These are phyloP conservation scores for Lodderomyces margitis DNA, from an alignment of 1,139 yeast genomes.

Conservation along the genomic window DNA sequence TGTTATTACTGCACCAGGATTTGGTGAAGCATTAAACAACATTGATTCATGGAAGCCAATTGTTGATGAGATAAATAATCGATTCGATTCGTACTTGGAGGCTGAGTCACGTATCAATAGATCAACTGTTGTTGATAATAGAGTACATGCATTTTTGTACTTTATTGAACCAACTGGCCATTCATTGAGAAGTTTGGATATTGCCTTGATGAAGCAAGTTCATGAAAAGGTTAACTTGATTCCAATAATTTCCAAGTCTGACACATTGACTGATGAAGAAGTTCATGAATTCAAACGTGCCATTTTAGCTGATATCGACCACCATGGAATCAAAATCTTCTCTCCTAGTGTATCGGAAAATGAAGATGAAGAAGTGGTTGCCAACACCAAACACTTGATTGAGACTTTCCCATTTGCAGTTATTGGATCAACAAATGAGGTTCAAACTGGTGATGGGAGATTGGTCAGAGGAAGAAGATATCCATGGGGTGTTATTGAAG, in stretches of 20 bases:
- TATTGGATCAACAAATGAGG: constrained; percentile 82
- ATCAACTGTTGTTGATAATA: constrained; percentile 65
- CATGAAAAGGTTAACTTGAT: constrained; percentile 91
- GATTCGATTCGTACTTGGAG: constrained; percentile 88
- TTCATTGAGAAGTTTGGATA: constrained; percentile 83
- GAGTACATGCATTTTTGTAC: constrained; percentile 84
- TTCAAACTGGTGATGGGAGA: constrained; percentile 73
- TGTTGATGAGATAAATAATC: constrained; percentile 79
- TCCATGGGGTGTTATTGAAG: constrained; percentile 98
- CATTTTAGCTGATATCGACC: constrained; percentile 71
- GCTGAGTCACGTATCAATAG: constrained; percentile 86
- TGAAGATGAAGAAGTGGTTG: constrained; percentile 82
- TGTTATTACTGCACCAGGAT: constrained; percentile 90
- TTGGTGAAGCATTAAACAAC: constrained; percentile 89
- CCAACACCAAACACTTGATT: constrained; percentile 65
- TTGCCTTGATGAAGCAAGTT: constrained; percentile 82
- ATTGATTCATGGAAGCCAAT: constrained; percentile 91
- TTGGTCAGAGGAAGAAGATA: constrained; percentile 87
- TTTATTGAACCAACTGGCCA: constrained; percentile 98
- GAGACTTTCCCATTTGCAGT: constrained; percentile 87
- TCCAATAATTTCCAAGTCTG: constrained; percentile 94
- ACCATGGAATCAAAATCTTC: constrained; percentile 77
- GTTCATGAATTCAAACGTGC: constrained; percentile 68
- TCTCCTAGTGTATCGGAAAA: constrained; percentile 74
- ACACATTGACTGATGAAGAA: constrained; percentile 89